Percentiles rank a stretch among this genome's conserved stretches.
Evolutionary conservation across 1,284 basidiomycete genomes (phyloP).

Genomic region (Hypsizygus ulmarius): DNA sequence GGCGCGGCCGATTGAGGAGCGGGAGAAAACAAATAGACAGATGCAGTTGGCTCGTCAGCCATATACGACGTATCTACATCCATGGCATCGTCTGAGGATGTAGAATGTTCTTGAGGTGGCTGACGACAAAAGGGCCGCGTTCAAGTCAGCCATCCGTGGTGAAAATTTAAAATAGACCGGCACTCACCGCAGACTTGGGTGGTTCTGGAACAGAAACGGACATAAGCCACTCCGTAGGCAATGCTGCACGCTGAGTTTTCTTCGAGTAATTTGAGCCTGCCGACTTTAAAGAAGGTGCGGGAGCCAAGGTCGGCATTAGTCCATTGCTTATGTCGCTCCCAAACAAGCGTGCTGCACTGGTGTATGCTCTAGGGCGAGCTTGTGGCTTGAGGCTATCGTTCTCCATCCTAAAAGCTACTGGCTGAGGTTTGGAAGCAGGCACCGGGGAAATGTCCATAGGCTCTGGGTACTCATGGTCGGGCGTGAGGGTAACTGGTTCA

Average conservation of each 20-base stretch:
- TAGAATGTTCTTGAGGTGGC: constrained; percentile 36
- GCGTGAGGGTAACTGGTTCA: constrained; percentile 40
- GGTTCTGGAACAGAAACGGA: constrained; percentile 25
- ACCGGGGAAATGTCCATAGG: constrained; percentile 81
- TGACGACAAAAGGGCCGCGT: constrained; percentile 24
- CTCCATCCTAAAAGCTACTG: constrained; percentile 20
- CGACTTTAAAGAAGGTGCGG: constrained; percentile 28
- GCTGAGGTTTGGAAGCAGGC: constrained; percentile 39
- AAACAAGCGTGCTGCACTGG: constrained; percentile 61
- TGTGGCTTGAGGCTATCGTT: constrained; percentile 27
- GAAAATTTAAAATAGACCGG: neutral
- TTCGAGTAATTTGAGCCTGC: constrained; percentile 44
- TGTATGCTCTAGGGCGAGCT: constrained; percentile 56
- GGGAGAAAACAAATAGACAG: constrained; percentile 35
- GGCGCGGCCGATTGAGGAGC: constrained; percentile 52
- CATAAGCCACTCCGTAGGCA: constrained; percentile 64
- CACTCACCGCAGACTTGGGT: constrained; percentile 24
- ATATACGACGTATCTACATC: constrained; percentile 63
- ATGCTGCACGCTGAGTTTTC: constrained; percentile 53
- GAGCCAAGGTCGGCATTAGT: constrained; percentile 32
- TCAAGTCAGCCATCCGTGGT: constrained; percentile 6
- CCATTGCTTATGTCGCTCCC: constrained; percentile 68
- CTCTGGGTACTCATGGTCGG: constrained; percentile 46
- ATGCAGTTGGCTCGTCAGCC: constrained; percentile 26
- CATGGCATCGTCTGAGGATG: constrained; percentile 65